A percentile compares a stretch with the other conserved stretches of the same genome.
Conservation (phyloP, 78 protist species). For the Emiliania huxleyi region DNA sequence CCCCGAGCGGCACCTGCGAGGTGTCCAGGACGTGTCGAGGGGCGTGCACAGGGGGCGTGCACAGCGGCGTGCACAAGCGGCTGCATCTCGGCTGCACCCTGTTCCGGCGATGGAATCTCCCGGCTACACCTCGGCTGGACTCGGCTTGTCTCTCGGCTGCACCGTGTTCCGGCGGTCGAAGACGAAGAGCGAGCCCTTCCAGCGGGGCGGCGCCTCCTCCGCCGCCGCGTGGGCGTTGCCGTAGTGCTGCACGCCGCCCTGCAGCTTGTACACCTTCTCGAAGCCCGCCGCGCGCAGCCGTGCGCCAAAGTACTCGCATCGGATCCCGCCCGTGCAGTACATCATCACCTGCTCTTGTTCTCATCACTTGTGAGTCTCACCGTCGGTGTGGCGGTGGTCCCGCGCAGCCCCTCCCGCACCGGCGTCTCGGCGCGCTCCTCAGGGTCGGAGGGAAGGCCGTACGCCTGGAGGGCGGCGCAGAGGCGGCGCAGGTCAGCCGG, state of each 20-base stretch:
- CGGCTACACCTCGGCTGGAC: no score
- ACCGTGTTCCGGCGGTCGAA: constrained; percentile 34
- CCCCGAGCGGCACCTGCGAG: neutral
- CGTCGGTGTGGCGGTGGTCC: no score
- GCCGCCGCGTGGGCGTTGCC: neutral
- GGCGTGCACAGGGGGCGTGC: no score
- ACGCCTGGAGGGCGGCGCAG: no score
- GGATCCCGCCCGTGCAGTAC: constrained; percentile 45
- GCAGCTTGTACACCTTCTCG: constrained; percentile 42
- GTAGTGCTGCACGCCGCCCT: constrained; percentile 46
- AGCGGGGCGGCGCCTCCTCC: neutral
- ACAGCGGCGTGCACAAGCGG: no score
- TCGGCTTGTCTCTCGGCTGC: neutral
- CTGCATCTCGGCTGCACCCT: no score
- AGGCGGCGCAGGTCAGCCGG: no score
- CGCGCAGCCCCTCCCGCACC: no score
- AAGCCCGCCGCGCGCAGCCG: constrained; percentile 1
- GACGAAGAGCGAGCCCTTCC: constrained; percentile 31
- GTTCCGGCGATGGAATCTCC: neutral
- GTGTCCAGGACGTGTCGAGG: no score
- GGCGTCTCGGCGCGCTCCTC: neutral
- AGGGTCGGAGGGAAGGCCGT: neutral
- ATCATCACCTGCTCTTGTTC: constrained; percentile 33
- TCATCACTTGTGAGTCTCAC: no score
- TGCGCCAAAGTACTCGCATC: constrained; percentile 30